Evolutionary conservation across 352 stramenopile genomes (phyloP).

Genomic region (Globisporangium nunn): DNA sequence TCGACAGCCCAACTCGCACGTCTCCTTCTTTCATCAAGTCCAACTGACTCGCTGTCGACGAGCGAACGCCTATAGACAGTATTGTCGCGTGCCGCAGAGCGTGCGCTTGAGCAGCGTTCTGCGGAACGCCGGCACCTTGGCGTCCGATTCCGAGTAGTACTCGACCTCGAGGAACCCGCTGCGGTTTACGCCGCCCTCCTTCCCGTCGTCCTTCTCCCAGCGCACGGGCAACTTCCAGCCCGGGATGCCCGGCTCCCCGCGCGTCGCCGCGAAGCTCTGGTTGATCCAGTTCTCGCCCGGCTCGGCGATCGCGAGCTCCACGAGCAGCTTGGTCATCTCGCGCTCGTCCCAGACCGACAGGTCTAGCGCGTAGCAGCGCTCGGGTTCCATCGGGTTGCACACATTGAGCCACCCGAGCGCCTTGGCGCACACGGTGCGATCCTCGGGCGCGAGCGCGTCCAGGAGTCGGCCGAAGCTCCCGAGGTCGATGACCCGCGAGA

Average conservation of each 20-base stretch:
- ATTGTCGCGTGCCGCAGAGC: constrained; percentile 60
- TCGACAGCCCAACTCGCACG: too few relatives aligned
- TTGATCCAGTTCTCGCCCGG: constrained; percentile 83
- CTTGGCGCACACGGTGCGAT: constrained; percentile 40
- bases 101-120: constrained; percentile 52
- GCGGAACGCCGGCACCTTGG: constrained; percentile 42
- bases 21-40: neutral
- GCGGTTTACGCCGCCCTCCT: constrained; percentile 60
- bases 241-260: constrained; percentile 52
- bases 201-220: constrained; percentile 74
- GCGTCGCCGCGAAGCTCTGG: constrained; percentile 49
- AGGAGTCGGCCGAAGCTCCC: constrained; percentile 58
- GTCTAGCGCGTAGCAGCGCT: constrained; percentile 64
- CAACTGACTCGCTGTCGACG: neutral
- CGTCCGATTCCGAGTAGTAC: constrained; percentile 65
- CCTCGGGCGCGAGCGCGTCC: constrained; percentile 33
- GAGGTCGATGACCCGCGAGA: constrained; percentile 67
- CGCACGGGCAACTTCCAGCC: constrained; percentile 74
- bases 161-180: constrained; percentile 60
- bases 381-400: constrained; percentile 65
- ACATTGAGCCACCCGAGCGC: constrained; percentile 76
- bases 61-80: constrained; percentile 33
- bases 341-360: constrained; percentile 66
- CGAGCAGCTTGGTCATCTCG: constrained; percentile 74
- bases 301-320: constrained; percentile 70